These are phyloP conservation scores for Ehretia macrophylla DNA, from an alignment of 257 asterid species.

Conservation along the genomic window DNA sequence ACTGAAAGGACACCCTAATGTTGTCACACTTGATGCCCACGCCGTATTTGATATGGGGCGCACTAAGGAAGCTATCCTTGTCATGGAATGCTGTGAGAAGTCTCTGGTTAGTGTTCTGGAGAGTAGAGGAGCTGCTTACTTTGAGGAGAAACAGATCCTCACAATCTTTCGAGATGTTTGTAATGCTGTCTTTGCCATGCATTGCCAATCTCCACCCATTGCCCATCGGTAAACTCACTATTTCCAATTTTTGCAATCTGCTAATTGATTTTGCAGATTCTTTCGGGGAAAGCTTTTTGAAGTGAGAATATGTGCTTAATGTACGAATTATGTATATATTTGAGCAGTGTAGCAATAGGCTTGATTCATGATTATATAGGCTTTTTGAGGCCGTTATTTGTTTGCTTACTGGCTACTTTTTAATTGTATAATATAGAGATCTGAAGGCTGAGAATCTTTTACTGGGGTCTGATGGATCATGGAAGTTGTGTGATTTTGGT, in stretches of 20 bases:
- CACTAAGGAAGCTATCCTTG: conserved; percentile 87
- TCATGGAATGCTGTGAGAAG: conserved; percentile 91
- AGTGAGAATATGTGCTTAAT: no score
- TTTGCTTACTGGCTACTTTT: conserved; percentile 1
- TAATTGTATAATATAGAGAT: conserved; percentile 54
- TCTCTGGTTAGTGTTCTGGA: conserved; percentile 85
- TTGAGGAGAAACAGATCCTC: conserved; percentile 86
- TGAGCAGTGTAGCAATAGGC: no score
- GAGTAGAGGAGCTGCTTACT: conserved; percentile 84
- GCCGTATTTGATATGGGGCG: conserved; percentile 90
- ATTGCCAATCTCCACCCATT: conserved; percentile 80
- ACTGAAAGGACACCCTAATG: conserved; percentile 89
- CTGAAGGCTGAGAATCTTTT: conserved; percentile 95
- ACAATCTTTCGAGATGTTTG: conserved; percentile 79
- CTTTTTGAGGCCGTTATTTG: conserved; percentile 1
- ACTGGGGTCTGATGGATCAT: conserved; percentile 87
- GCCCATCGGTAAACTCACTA: conserved; percentile 75
- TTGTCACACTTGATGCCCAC: conserved; percentile 70
- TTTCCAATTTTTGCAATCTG: neutral
- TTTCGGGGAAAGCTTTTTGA: neutral
- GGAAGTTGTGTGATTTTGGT: conserved; percentile 98
- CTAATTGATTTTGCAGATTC: neutral
- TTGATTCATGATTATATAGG: neutral
- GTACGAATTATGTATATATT: no score
- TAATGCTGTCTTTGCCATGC: conserved; percentile 94